These are phyloP conservation scores for Ceriops zippeliana DNA, from an alignment of 345 rosid genomes.

Conservation along the genomic window DNA sequence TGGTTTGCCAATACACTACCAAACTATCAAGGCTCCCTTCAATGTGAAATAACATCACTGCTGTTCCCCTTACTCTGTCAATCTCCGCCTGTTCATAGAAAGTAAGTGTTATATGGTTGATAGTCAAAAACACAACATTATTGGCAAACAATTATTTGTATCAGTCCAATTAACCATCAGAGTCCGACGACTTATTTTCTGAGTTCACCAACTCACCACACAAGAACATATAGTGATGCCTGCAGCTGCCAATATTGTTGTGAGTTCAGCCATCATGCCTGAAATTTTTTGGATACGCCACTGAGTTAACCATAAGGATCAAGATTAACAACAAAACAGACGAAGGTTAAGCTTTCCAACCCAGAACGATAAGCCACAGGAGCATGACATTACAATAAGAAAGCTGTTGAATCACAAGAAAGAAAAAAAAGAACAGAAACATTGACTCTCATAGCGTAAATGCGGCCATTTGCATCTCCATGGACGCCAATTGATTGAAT, in stretches of 20 bases:
- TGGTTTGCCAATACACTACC: slow-evolving; percentile 40
- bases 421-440: no score
- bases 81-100: slow-evolving; percentile 62
- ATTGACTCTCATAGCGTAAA: no score
- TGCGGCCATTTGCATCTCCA: no score
- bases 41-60: slow-evolving; percentile 81
- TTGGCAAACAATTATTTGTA: background rate
- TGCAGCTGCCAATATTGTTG: slow-evolving; percentile 65
- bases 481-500: no score
- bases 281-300: slow-evolving; percentile 13
- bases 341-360: no score
- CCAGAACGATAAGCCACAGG: no score
- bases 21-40: slow-evolving; percentile 67
- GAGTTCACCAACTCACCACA: slow-evolving; percentile 51
- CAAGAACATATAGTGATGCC: slow-evolving; percentile 80
- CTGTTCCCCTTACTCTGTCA: slow-evolving; percentile 88
- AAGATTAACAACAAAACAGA: background rate
- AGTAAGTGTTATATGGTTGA: slow-evolving; percentile 19
- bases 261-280: slow-evolving; percentile 92
- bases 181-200: no score
- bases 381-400: no score
- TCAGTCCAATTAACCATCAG: no score
- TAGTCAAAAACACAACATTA: slow-evolving; percentile 4
- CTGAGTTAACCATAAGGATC: slow-evolving; percentile 1
- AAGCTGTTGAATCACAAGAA: no score